These are phyloP conservation scores for Cryptosporidium canis DNA, from an alignment of 169 alveolate species.

Conservation along the genomic window DNA sequence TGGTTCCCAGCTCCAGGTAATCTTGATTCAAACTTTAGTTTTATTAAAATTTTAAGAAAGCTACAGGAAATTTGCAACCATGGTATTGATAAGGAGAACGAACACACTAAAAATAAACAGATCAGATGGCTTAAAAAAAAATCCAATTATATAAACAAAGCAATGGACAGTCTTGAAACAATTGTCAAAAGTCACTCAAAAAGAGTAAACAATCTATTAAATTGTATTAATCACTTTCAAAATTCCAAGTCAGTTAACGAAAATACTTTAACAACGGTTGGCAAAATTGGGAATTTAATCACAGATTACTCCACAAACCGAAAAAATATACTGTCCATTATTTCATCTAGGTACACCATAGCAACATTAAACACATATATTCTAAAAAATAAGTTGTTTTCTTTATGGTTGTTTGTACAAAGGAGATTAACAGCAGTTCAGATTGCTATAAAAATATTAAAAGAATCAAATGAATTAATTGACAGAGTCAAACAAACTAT, in stretches of 20 bases:
- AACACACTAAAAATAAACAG: background rate
- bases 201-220: constrained; percentile 7
- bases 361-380: background rate
- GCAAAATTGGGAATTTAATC: constrained; percentile 7
- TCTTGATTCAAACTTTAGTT: background rate
- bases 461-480: constrained; percentile 11
- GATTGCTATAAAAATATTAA: background rate
- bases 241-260: background rate
- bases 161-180: background rate
- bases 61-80: constrained; percentile 19
- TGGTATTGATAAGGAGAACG: background rate
- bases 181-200: constrained; percentile 2
- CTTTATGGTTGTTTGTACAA: constrained; percentile 55
- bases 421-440: constrained; percentile 23
- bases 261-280: background rate
- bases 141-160: background rate
- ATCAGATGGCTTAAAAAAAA: constrained; percentile 45
- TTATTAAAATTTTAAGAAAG: constrained; percentile 19
- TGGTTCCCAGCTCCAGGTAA: background rate
- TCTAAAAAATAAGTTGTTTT: constrained; percentile 24
- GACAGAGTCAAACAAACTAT: background rate
- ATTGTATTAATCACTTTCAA: constrained; percentile 60
- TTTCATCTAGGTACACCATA: background rate
- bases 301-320: constrained; percentile 8
- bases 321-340: constrained; percentile 21